A percentile compares a stretch with the other conserved stretches of the same genome.
phyloP scores from a whole-genome alignment of 805 yeast species.

The Kodamaea fukazawae region DNA sequence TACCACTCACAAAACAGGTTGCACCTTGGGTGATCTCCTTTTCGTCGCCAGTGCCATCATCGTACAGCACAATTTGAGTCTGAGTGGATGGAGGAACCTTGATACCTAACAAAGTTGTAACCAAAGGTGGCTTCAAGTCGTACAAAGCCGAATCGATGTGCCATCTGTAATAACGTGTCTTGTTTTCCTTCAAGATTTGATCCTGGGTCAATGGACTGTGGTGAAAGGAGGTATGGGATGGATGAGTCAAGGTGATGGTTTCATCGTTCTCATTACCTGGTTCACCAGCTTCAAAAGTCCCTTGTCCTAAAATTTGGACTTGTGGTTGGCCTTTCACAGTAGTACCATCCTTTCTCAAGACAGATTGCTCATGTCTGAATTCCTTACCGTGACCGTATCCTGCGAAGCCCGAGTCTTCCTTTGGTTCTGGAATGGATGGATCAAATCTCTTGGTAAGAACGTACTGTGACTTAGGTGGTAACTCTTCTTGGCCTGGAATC shows the following conservation, averaged over 20 bases:
- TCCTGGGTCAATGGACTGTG: conserved; percentile 60
- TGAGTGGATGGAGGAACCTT: conserved; percentile 70
- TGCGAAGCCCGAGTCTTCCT: conserved; percentile 36
- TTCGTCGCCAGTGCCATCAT: conserved; percentile 52
- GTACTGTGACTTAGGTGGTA: conserved; percentile 75
- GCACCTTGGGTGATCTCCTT: conserved; percentile 78
- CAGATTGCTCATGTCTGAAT: conserved; percentile 50
- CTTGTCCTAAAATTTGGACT: conserved; percentile 88
- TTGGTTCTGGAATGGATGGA: conserved; percentile 53
- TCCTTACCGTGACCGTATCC: conserved; percentile 86
- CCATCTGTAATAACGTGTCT: conserved; percentile 89
- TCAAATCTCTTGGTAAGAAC: conserved; percentile 74
- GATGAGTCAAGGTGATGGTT: conserved; percentile 67
- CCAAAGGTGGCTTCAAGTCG: conserved; percentile 81
- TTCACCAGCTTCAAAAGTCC: conserved; percentile 53
- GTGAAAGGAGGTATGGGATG: conserved; percentile 81
- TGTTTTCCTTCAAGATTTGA: conserved; percentile 54
- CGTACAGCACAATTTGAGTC: conserved; percentile 61
- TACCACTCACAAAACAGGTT: conserved; percentile 87
- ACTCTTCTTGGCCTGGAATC: conserved; percentile 65
- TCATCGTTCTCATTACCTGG: conserved; percentile 62
- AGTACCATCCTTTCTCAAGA: conserved; percentile 75
- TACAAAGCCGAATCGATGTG: conserved; percentile 90
- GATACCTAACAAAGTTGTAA: conserved; percentile 80
- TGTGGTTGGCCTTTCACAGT: conserved; percentile 83